Evolutionary conservation across 2,329 filamentous ascomycete species (phyloP).

Genomic region (Colletotrichum trifolii): DNA sequence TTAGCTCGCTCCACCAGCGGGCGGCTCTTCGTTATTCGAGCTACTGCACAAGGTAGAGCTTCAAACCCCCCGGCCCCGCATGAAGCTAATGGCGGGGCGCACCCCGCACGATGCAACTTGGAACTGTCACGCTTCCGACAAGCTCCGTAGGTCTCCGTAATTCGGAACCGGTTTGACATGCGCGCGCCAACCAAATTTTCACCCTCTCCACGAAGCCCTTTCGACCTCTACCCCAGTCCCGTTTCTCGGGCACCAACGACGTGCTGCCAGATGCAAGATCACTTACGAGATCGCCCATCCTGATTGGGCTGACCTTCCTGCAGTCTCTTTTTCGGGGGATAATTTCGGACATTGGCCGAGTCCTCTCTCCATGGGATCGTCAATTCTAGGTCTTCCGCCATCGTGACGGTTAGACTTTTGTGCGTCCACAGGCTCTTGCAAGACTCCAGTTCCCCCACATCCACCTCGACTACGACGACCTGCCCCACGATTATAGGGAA

Average conservation of each 20-base stretch:
- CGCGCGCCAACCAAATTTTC: constrained; percentile 22
- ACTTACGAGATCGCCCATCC: constrained; percentile 9
- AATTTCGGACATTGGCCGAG: constrained; percentile 33
- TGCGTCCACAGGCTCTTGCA: constrained; percentile 24
- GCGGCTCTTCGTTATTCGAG: constrained; percentile 28
- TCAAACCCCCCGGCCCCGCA: constrained; percentile 28
- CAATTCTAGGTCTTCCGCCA: neutral
- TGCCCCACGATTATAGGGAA: constrained; percentile 17
- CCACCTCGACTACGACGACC: constrained; percentile 5
- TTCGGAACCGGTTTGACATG: constrained; percentile 23
- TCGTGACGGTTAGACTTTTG: constrained; percentile 28
- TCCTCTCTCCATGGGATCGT: constrained; percentile 17
- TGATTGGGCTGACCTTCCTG: constrained; percentile 12
- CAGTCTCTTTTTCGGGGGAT: constrained; percentile 19
- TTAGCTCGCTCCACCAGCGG: constrained; percentile 30
- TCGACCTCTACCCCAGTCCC: constrained; percentile 15
- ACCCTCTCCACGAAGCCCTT: constrained; percentile 12
- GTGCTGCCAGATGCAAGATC: constrained; percentile 30
- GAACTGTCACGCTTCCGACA: constrained; percentile 33
- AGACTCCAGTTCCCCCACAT: constrained; percentile 28
- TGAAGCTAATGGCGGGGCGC: constrained; percentile 29
- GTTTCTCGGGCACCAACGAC: constrained; percentile 32
- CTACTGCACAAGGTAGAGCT: constrained; percentile 9
- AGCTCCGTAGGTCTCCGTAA: constrained; percentile 33
- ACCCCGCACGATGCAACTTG: constrained; percentile 34